Evolutionary conservation across 2,329 filamentous ascomycete species (phyloP), one percentile per base, ranked within the genome.

Genomic region (Penicillium sp.): DNA sequence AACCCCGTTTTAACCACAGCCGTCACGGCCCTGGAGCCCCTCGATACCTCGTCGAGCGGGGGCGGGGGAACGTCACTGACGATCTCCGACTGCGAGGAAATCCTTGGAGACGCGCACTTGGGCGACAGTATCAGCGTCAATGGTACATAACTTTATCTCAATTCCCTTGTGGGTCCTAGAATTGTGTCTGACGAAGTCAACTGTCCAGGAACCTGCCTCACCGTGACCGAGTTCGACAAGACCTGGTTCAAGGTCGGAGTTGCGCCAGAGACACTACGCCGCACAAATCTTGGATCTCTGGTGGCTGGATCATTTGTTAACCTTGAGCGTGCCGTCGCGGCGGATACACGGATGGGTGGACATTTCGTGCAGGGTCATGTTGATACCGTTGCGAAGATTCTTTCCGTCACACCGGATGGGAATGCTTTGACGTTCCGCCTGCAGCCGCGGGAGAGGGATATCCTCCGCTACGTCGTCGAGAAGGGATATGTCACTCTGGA

Each of bases 351-450:
- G 54, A 98, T 99, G 91, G 95, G 96, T 47, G 95, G 95, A 0
- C 95, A 99, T 78, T 96, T 98, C 69, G 93, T 98, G 31, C 96
- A 99, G 78, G 95, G 95, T 41, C 95, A 99, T 75, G 93, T 99
- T 59, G 96, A 99, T 76, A 93, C 91, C 11, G 86, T 89, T 39
- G 95, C 93, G 0, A 84, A 83, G 44, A 90, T 99, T 59, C 71
- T 88, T 39, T 84, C 84, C 44, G 84, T 90, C 35, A 87, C 84
- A 19, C 86, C 88, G 3, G 95, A 99, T 75, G 92, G 93, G 56
- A 96, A 98, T 77, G 91, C 95, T 7, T 75, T 96, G 59, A 96
- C 91, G 1, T 90, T 98, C 74, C 85, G 93, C 37, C 87, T 99
- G 74, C 80, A 83, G 73, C 93, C 93, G 5, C 81, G 82, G 59